These are phyloP conservation scores for Penicillium simplicissimum DNA, from an alignment of 495 filamentous ascomycete genomes.

Conservation along the genomic window DNA sequence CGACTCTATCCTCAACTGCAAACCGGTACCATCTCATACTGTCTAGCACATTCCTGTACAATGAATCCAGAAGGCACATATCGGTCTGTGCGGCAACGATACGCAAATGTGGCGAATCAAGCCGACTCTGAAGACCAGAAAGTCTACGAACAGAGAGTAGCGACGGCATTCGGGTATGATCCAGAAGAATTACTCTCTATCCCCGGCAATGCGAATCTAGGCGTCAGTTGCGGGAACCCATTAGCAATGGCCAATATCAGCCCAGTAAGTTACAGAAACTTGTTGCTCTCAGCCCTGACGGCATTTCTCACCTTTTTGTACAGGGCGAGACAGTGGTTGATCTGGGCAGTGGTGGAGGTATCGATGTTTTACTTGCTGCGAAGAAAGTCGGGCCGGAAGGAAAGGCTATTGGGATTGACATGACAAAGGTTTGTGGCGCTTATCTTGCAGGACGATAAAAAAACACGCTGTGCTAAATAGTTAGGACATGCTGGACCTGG, in stretches of 20 bases:
- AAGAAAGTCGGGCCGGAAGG: constrained; percentile 55
- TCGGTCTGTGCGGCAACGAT: constrained; percentile 11
- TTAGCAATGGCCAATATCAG: constrained; percentile 20
- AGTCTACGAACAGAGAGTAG: constrained; percentile 7
- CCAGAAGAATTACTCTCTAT: constrained; percentile 3
- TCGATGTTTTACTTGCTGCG: constrained; percentile 63
- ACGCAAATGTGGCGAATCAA: constrained; percentile 8
- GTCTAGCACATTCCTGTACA: neutral
- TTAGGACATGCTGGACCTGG: constrained; percentile 59
- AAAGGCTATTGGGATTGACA: constrained; percentile 63
- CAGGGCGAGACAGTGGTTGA: constrained; percentile 66
- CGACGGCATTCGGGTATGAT: constrained; percentile 5
- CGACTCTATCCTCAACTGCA: neutral
- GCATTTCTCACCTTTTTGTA: neutral
- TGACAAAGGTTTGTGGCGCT: constrained; percentile 52
- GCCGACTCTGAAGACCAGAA: neutral
- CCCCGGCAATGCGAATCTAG: constrained; percentile 7
- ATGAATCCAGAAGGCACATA: constrained; percentile 12
- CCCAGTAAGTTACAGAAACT: neutral
- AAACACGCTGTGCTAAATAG: no score
- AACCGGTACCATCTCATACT: neutral
- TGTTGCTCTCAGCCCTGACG: neutral
- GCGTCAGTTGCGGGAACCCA: constrained; percentile 14
- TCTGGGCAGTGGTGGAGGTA: constrained; percentile 61
- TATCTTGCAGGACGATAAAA: neutral